Evolutionary conservation across 768 basidiomycete genomes (phyloP), one percentile per base, ranked within the genome.

Genomic region (Lentinula raphanica): DNA sequence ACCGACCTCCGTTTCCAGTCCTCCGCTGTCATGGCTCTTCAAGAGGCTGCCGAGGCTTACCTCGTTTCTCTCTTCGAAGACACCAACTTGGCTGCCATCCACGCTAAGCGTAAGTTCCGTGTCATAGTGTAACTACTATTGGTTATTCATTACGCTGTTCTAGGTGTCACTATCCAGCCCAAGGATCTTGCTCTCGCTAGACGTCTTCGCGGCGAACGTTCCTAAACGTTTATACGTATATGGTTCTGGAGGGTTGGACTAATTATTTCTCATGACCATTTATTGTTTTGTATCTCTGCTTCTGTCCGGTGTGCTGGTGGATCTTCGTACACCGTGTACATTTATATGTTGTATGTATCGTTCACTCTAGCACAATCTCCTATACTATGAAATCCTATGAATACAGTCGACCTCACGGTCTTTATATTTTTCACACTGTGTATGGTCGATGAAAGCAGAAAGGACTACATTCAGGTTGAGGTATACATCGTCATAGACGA

Each of bases 1-100:
- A 92, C 91, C 64, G 89, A 92, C 71, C 77, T 96, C 62, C 92
- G 94, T 67, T 95, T 95, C 92, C 94, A 96, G 75, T 94, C 92
- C 2, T 95, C 93, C 25, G 93, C 92, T 36, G 91, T 95, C 64
- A 90, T 92, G 84, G 93, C 93, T 48, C 82, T 94, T 60, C 92
- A 95, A 76, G 93, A 95, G 72, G 93, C 92, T 49, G 89, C 90
- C 50, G 93, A 95, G 79, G 89, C 88, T 27, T 91, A 91, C 76
- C 88, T 90, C 58, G 89, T 90, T 67, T 90, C 87, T 25, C 80
- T 92, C 69, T 92, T 92, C 66, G 90, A 92, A 66, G 90, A 92
- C 77, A 92, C 90, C 60, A 92, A 92, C 79, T 85, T 93, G 83
- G 91, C 91, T 64, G 90, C 90, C 57, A 92, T 92, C 71, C 90